Evolutionary conservation across 306 rosid genomes (phyloP), one percentile per base, ranked within the genome.

Genomic region (Hippophae tibetana): DNA sequence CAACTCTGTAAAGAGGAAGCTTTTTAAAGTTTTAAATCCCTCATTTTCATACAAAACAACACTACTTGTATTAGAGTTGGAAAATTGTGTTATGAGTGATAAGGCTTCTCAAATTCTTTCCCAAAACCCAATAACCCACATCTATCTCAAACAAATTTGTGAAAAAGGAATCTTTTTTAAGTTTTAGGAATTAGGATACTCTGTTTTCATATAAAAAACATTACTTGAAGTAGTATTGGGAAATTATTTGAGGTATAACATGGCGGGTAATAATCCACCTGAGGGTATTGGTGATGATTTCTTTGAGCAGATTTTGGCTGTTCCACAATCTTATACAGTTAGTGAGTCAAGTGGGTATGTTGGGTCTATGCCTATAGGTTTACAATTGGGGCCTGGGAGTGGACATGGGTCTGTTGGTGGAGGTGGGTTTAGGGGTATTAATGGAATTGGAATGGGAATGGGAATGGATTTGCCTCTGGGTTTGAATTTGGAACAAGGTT

Each of bases 281-380:
- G 90, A 86, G 73, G 88, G 95, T 7, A 74, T 88, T 42, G 90
- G 88, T 1, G 99, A 93, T 46, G 96, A 88, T 79, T 88, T 88
- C 75, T 75, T 88, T 18, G 96, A 88, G 73, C 90, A 93, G 95
- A 93, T 93, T 74, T 48, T 88, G 46, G 79, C 89, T 0, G 96
- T 71, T 54, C 90, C 87, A 7, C 74, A 82, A 6, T 5, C 68
- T 2, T 77, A 77, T 31, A 25, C 62, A 54, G 71, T 45, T 13
- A 58, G 64, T 7, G 81, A 47, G 4, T 67, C 60, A 50, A 69
- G 61, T 40, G 79, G 65, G 27, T 72, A 71, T 41, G 76, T 74
- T 60, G 82, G 78, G 27, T 65, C 82, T 61, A 63, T 79, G 76
- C 83, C 81, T 1, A 79, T 82, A 81, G 78, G 46, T 45, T 52